A percentile compares a stretch with the other conserved stretches of the same genome.
Conservation (phyloP, 2,329 filamentous ascomycete genomes). For the Cladophialophora yegresii region DNA sequence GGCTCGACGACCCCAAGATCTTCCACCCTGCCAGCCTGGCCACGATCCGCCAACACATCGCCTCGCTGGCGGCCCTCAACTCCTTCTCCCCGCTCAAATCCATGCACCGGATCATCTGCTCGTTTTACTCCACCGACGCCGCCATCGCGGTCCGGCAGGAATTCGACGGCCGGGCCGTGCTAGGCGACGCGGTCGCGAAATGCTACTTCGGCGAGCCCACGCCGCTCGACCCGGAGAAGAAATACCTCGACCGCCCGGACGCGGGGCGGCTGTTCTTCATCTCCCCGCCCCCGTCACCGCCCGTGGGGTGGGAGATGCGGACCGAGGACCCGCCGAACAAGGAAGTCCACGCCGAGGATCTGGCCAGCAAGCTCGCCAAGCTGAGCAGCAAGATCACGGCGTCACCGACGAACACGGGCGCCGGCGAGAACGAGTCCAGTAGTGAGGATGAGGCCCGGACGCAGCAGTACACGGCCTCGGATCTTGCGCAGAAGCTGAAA, state of each 20-base stretch:
- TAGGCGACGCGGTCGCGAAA: conserved; percentile 43
- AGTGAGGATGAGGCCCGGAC: conserved; percentile 23
- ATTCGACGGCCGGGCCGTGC: conserved; percentile 45
- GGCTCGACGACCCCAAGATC: conserved; percentile 49
- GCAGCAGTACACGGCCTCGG: conserved; percentile 30
- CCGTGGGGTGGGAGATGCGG: conserved; percentile 65
- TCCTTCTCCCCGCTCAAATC: conserved; percentile 56
- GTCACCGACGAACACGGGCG: conserved; percentile 1
- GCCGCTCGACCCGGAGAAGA: conserved; percentile 46
- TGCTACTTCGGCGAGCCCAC: conserved; percentile 58
- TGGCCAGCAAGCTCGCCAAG: conserved; percentile 58
- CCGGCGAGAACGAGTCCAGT: conserved; percentile 4
- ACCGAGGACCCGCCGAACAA: conserved; percentile 67
- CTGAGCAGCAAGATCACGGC: conserved; percentile 47
- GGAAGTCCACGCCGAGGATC: conserved; percentile 64
- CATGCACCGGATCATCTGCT: conserved; percentile 54
- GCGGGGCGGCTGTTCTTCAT: conserved; percentile 67
- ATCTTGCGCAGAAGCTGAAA: conserved; percentile 27
- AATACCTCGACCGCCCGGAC: conserved; percentile 59
- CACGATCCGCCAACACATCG: conserved; percentile 48
- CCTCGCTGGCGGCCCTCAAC: conserved; percentile 48
- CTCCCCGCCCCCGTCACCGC: conserved; percentile 63
- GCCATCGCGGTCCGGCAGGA: conserved; percentile 49
- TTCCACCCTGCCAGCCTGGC: conserved; percentile 51
- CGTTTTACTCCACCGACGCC: conserved; percentile 48